Base-by-base conservation (phyloP, 768 basidiomycete species). In the Suillus decipiens region DNA sequence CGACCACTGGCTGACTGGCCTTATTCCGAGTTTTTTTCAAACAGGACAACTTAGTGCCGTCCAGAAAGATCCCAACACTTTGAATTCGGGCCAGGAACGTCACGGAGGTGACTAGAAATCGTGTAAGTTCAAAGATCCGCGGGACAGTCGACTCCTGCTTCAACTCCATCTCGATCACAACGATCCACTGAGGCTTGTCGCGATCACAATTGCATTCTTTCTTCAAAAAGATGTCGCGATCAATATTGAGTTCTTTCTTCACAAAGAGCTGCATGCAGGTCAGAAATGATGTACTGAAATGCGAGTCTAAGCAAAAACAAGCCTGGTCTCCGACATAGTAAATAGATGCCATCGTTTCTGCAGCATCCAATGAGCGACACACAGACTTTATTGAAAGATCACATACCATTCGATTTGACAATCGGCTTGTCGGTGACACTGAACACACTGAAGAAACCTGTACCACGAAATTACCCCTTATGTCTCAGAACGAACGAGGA, bases 51-150 rank as follows among this genome's bases (percentile, higher is more conserved):
- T 22, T 5, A 11, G 24, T 59, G 24, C 12, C 9, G 15, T 61
- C 55, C 36, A 58, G 34, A 24, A 6, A 58, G 24, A 69, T 43
- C 14, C 17, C 43, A 28, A 67, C 50, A 4, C 45, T 28, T 24
- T 57, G 60, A 8, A 86, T 73, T 15, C 74, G 75, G 1, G 69
- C 68, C 71, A 84, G 82, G 71, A 86, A 86, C 0, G 83, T 81
- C 43, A 86, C 67, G n/a, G 78, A 76, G 7, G 82, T 79, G 24
- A 78, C 71, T 31, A 85, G 75, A 71, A 85, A 84, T 14, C 79
- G 70, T 8, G 80, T 75, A 56, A 86, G 74, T 59, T 84, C 82
- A 34, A 82, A 76, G 17, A 75, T 73, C 43, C 78, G 79, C 0
- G 79, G 80, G 47, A 84, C 72, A 0, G 79, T 71, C 1, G 70